Base-by-base conservation (phyloP, 352 stramenopile species). In the Phytophthora sojae region DNA sequence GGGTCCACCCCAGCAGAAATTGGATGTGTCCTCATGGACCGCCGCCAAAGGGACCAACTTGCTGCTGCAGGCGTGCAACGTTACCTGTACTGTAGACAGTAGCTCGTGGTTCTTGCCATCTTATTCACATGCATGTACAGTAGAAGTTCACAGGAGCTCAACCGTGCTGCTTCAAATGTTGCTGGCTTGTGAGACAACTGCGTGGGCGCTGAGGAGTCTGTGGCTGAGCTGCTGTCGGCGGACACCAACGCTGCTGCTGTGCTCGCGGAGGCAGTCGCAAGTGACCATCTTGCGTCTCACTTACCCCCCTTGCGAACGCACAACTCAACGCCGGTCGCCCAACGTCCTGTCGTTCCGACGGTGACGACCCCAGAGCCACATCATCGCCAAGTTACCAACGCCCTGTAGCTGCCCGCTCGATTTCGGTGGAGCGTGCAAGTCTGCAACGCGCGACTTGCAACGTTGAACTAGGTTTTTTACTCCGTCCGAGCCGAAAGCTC, bases 321-420 rank as follows among this genome's bases (percentile, higher is more conserved):
- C 67, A 71, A 71, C 50, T 51, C n/a, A 61, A 67, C 55, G 51
- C 35, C 30, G 35, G 25, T 50, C 39, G 21, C 30, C 37, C n/a
- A 57, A 21, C 67, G 67, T 75, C 23, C 52, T n/a, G 53, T 71
- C 70, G 61, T 63, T 62, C 57, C 23, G 12, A 50, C 15, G 17
- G 59, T 57, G 53, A 57, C 52, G 21, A 65, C 23, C 51, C 68
- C 30, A 4, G 49, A 61, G 37, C 42, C 66, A 72, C 58, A 68
- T 25, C 51, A 54, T 57, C 37, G 29, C 51, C 57, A 58, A 25
- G 50, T 72, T 72, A 72, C 57, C 50, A 58, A 72, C 50, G 29
- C 7, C 26, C 57, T 25, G 64, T 61, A 57, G 37, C 57, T 66
- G 37, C 25, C 47, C 49, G 57, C 49, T 56, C 55, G 25, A 73